phyloP scores from a whole-genome alignment of 1,284 basidiomycete species.

The Schizophyllum commune region DNA sequence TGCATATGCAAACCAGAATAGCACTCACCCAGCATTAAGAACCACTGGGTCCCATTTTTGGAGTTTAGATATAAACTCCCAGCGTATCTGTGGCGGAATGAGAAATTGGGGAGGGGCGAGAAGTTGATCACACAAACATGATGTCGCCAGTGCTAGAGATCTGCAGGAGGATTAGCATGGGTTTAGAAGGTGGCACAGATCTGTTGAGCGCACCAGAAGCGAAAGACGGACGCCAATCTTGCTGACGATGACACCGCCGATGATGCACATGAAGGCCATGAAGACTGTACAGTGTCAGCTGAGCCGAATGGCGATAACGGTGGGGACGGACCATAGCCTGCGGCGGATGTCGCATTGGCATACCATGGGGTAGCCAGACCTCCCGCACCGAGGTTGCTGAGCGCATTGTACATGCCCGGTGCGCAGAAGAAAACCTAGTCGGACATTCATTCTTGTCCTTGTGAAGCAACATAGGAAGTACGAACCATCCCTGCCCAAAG shows the following conservation, averaged over 20 bases:
- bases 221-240: constrained; percentile 23
- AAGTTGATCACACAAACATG: constrained; percentile 14
- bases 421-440: neutral
- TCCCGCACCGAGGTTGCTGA: constrained; percentile 23
- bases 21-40: constrained; percentile 22
- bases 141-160: constrained; percentile 26
- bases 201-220: constrained; percentile 15
- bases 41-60: constrained; percentile 28
- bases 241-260: constrained; percentile 25
- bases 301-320: neutral
- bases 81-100: constrained; percentile 17
- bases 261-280: constrained; percentile 24
- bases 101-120: neutral
- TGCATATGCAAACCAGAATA: neutral
- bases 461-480: neutral
- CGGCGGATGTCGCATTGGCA: constrained; percentile 24
- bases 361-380: constrained; percentile 27
- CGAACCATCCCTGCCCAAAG: neutral
- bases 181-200: neutral
- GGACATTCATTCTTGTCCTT: neutral
- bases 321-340: constrained; percentile 18
- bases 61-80: constrained; percentile 26
- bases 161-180: constrained; percentile 8
- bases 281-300: constrained; percentile 14
- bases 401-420: constrained; percentile 27